Evolutionary conservation across 2,329 filamentous ascomycete genomes (phyloP).

Genomic region (Hymenoscyphus linearis): DNA sequence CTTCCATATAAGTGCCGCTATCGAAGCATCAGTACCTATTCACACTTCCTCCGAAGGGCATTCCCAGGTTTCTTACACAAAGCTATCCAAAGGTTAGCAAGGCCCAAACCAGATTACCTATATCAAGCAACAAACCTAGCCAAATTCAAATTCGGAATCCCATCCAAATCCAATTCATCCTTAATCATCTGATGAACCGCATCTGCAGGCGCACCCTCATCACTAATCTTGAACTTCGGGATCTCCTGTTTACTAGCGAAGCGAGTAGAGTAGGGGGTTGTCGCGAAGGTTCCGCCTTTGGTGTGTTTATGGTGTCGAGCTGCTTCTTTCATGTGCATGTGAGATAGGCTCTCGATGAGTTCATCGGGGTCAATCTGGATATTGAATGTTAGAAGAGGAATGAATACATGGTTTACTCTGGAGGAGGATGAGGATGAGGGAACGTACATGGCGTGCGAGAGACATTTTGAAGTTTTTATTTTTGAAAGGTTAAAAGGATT

Average conservation of each 20-base stretch:
- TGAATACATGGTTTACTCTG: not conserved
- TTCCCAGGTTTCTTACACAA: conserved; percentile 1
- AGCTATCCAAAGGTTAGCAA: conserved; percentile 2
- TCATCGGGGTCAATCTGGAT: conserved; percentile 50
- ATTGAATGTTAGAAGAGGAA: conserved; percentile 3
- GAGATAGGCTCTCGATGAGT: conserved; percentile 47
- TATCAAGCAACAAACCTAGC: conserved; percentile 39
- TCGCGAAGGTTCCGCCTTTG: conserved; percentile 42
- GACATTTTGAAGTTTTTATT: conserved; percentile 34
- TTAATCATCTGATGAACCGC: conserved; percentile 60
- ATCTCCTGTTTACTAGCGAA: conserved; percentile 51
- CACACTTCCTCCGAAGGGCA: not conserved
- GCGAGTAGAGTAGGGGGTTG: conserved; percentile 52
- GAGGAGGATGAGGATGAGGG: not conserved
- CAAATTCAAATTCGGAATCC: conserved; percentile 62
- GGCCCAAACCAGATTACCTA: not conserved
- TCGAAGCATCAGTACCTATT: conserved; percentile 8
- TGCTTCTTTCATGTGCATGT: conserved; percentile 36
- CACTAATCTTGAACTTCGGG: conserved; percentile 54
- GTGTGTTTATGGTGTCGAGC: conserved; percentile 34
- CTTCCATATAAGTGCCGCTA: conserved; percentile 65
- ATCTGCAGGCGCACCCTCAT: conserved; percentile 53
- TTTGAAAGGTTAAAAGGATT: not conserved
- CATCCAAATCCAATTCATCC: conserved; percentile 60
- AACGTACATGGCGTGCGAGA: conserved; percentile 43